Evolutionary conservation across 495 filamentous ascomycete species (phyloP), one percentile per base, ranked within the genome.

Genomic region (Stereocaulon alpinum): DNA sequence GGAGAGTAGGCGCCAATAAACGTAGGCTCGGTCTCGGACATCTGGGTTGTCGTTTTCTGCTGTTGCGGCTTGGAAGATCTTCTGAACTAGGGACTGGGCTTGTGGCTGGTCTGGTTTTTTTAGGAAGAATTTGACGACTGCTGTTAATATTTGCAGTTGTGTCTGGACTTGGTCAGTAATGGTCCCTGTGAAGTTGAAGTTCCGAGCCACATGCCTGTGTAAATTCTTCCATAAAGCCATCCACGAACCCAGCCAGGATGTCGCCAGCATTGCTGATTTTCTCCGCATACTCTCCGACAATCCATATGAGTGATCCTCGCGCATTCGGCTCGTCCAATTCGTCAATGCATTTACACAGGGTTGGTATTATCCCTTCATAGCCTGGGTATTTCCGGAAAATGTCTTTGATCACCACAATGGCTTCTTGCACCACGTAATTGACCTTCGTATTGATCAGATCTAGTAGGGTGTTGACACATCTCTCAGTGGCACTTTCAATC

Each of bases 391-490:
- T 95, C 34, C 93, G 81, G 74, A 98, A 92, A 50, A 98, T 98
- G 67, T 98, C 94, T 74, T 95, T 95, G 76, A 98, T 96, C 17
- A 98, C 93, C 29, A 97, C 89, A 60, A 97, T 88, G 2, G 91
- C 94, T 72, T 98, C 93, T 71, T 98, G 93, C 12, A 98, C 93
- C 52, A 98, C 94, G 69, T 98, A 98, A 76, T 96, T 96, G 67
- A 97, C 91, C 73, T 97, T 97, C 48, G 89, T 95, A 61, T 89
- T 86, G 66, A 98, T 95, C 20, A 98, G 75, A 67, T 98, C 93
- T 59, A 97, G 76, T 22, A 98, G 74, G 3, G 90, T 88, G 67
- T 96, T 95, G 61, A 98, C 93, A 65, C 92, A 96, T 72, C 89
- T 91, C 72, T 96, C 91, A 62, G 86, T 91, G 11, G 90, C 88